phyloP scores from a whole-genome alignment of 441 rosid genomes.

The Hypseocharis bilobata region DNA sequence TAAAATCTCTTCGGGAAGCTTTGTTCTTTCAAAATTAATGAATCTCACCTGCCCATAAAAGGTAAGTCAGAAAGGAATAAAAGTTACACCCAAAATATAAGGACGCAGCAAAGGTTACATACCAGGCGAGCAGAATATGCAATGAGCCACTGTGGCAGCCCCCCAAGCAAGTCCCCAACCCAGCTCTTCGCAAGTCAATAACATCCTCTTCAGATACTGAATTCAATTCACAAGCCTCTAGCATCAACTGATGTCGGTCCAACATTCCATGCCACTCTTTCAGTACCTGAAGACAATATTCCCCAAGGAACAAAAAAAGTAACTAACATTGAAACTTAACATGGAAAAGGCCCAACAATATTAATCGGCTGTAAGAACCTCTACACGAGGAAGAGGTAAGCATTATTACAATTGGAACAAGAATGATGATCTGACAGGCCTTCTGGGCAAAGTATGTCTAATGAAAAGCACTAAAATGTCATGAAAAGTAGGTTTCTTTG shows the following conservation, averaged over 20 bases:
- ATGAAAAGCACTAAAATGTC: not conserved
- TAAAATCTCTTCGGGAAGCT: constrained; percentile 86
- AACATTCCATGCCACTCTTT: constrained; percentile 86
- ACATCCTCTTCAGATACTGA: constrained; percentile 89
- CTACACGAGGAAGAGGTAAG: not conserved
- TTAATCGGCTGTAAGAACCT: constrained; percentile 6
- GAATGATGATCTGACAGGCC: not conserved
- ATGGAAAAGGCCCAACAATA: constrained; percentile 6
- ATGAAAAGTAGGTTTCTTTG: not conserved
- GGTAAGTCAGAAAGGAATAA: constrained; percentile 1
- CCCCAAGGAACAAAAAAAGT: constrained; percentile 7
- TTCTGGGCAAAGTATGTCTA: not conserved
- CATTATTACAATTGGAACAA: not conserved
- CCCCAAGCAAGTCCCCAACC: constrained; percentile 95
- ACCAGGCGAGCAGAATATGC: constrained; percentile 96
- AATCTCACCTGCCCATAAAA: constrained; percentile 64
- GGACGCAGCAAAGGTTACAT: constrained; percentile 24
- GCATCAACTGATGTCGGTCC: constrained; percentile 76
- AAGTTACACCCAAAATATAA: constrained; percentile 2
- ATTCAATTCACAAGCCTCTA: constrained; percentile 79
- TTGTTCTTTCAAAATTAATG: constrained; percentile 86
- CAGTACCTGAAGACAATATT: constrained; percentile 48
- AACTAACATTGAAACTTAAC: constrained; percentile 7
- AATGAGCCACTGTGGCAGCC: constrained; percentile 88
- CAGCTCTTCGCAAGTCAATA: constrained; percentile 94